Percentiles rank a stretch among this genome's conserved stretches.
These are phyloP conservation scores for Thymus quinquecostatus DNA, from an alignment of 257 asterid species.

Conservation along the genomic window DNA sequence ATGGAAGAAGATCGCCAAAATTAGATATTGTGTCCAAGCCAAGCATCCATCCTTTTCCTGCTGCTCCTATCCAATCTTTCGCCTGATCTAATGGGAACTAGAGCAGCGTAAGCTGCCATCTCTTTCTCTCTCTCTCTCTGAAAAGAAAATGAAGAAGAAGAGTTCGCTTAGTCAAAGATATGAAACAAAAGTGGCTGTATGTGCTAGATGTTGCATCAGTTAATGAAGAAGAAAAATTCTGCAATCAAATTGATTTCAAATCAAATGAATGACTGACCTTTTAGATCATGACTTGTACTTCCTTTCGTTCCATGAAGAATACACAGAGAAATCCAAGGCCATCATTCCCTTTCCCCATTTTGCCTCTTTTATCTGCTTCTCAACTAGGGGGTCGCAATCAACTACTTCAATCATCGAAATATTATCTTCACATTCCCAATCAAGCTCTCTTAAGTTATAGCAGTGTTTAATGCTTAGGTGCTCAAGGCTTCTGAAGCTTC, in stretches of 20 bases:
- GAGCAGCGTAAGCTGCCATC: too few relatives aligned
- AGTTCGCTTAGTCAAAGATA: too few relatives aligned
- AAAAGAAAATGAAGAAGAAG: too few relatives aligned
- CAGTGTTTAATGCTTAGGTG: constrained; percentile 25
- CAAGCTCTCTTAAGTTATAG: constrained; percentile 21
- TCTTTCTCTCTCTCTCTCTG: too few relatives aligned
- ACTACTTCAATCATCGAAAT: constrained; percentile 15
- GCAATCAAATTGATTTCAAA: background rate
- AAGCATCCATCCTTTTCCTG: too few relatives aligned
- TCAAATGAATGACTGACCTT: background rate
- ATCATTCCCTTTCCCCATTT: background rate
- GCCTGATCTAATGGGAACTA: too few relatives aligned
- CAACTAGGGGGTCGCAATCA: constrained; percentile 25
- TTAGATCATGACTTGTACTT: background rate
- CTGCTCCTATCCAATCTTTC: too few relatives aligned
- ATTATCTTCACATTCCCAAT: background rate
- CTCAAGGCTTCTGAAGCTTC: background rate
- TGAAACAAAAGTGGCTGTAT: too few relatives aligned
- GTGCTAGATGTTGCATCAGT: too few relatives aligned
- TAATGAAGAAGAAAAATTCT: background rate
- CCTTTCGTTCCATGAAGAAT: constrained; percentile 23
- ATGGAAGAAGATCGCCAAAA: too few relatives aligned
- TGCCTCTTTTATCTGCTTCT: constrained; percentile 1
- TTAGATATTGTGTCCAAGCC: too few relatives aligned
- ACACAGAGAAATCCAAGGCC: background rate